Percentiles rank a stretch among this genome's conserved stretches.
These are phyloP conservation scores for Skeletonema menzelii DNA, from an alignment of 108 stramenopile genomes.

Conservation along the genomic window DNA sequence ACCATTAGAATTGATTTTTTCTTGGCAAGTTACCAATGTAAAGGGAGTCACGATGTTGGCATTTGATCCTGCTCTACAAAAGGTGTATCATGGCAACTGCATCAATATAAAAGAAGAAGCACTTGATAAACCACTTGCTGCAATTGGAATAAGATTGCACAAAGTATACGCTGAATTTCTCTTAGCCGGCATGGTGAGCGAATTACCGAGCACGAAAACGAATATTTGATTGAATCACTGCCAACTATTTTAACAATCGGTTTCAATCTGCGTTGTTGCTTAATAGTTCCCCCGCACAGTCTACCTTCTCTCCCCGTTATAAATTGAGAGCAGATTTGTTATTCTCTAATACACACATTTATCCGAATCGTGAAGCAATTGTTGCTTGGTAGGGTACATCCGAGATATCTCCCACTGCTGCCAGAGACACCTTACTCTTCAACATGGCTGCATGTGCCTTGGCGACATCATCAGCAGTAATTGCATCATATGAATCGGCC, in stretches of 20 bases:
- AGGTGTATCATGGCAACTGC: slow-evolving; percentile 49
- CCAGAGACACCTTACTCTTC: slow-evolving; percentile 72
- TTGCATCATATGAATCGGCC: slow-evolving; percentile 66
- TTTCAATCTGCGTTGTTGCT: neutral
- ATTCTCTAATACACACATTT: neutral
- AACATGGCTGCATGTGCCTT: slow-evolving; percentile 62
- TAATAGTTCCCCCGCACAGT: neutral
- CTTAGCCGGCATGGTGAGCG: slow-evolving; percentile 31
- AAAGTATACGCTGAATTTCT: slow-evolving; percentile 38
- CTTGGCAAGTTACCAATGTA: slow-evolving; percentile 19
- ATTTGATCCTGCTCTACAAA: slow-evolving; percentile 43
- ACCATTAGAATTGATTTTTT: slow-evolving; percentile 40
- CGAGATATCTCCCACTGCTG: slow-evolving; percentile 83
- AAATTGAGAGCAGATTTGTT: neutral
- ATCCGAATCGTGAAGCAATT: slow-evolving; percentile 57
- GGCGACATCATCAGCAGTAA: slow-evolving; percentile 60
- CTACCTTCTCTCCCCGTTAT: neutral
- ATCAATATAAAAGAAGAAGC: slow-evolving; percentile 19
- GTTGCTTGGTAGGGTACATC: slow-evolving; percentile 79
- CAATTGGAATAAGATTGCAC: slow-evolving; percentile 21
- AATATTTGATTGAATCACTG: neutral
- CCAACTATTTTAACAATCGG: neutral
- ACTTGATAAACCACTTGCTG: neutral
- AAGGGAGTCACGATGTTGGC: slow-evolving; percentile 40
- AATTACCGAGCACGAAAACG: neutral